Base-by-base conservation (phyloP, 306 rosid genomes). In the Lablab purpureus region DNA sequence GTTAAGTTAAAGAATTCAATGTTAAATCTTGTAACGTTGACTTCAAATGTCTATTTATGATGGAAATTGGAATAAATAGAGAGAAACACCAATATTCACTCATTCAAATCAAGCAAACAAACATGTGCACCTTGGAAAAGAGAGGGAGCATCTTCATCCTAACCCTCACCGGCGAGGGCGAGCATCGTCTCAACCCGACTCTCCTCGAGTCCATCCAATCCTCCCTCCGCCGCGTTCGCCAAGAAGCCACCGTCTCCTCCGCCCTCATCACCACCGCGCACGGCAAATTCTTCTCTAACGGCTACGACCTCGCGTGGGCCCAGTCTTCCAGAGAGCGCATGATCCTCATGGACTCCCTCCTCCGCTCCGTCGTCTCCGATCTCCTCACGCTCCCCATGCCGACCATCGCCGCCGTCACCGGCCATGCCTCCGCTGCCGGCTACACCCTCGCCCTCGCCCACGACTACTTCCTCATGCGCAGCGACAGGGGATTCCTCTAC, bases 251-350 rank as follows among this genome's bases (percentile, higher is more conserved):
- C 58, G 2, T 77, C 6, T 30, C 89, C n/a, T 86, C 91, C 30
- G 96, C 82, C 55, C 83, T 95, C 21, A 87, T 95, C 85, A 95
- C 97, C 87, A 92, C 95, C 66, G 95, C 94, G 0, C 83, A 91
- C 4, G 99, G 97, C 12, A 92, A 91, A 67, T 94, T 81, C 93
- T 94, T 91, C 87, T 94, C 95, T 80, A 94, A 94, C 69, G 99
- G 99, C 78, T 91, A 72, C 85, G 97, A 91, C 78, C 62, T 92
- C 34, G 79, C 80, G n/a, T 94, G 92, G 92, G 89, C 83, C 11
- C 70, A 65, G 25, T 18, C 82, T 37, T 47, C 11, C 12, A 0
- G 3, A 7, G 27, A 80, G 6, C 91, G 89, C 3, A 0, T 0
- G 46, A 1, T 18, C 11, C 85, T 83, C 18, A 75, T 82, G 85